Evolutionary conservation across 1,284 basidiomycete species (phyloP), one percentile per base, ranked within the genome.

Genomic region (Rhodotorula sp.): DNA sequence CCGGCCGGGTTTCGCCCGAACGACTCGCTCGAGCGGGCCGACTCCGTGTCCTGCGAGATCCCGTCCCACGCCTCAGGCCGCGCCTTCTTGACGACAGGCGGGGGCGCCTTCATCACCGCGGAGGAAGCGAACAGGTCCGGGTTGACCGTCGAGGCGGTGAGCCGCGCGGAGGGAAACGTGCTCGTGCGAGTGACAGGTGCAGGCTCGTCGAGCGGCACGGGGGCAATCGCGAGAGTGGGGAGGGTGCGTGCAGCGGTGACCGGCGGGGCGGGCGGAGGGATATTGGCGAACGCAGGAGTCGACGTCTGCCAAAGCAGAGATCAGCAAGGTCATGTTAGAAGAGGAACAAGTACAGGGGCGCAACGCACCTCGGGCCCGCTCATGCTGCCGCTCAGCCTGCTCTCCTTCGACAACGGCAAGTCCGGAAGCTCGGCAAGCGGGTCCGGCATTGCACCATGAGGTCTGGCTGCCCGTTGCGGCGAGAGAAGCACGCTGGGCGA

Each of bases 61-160:
- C 60, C 63, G 64, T 72, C 70, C 60, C 59, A 68, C 12, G 54
- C 50, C 19, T 61, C 66, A 9, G 51, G 56, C 13, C 19, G n/a
- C 34, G 36, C n/a, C 25, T 59, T 58, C 39, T 32, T 34, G n/a
- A 27, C 50, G 34, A 41, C 21, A 7, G 34, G 48, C 22, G 44
- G 60, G 2, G 44, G 36, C n/a, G 36, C 56, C 29, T 46, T 58
- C 68, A 70, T 65, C 21, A 63, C 68, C 5, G 54, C 56, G 34
- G 62, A 64, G 27, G 65, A 64, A 5, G 57, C 67, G 36, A 69
- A 61, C 17, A 46, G 44, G 4, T 39, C 32, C 5, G 39, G 46
- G n/a, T 27, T n/a, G 53, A 55, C 34, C 22, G 10, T 27, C 5
- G 51, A 44, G 19, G 41, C 1, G 1, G 21, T 9, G 37, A 22